These are phyloP conservation scores for Penicillium sp. DNA, from an alignment of 2,329 filamentous ascomycete genomes.

Conservation along the genomic window DNA sequence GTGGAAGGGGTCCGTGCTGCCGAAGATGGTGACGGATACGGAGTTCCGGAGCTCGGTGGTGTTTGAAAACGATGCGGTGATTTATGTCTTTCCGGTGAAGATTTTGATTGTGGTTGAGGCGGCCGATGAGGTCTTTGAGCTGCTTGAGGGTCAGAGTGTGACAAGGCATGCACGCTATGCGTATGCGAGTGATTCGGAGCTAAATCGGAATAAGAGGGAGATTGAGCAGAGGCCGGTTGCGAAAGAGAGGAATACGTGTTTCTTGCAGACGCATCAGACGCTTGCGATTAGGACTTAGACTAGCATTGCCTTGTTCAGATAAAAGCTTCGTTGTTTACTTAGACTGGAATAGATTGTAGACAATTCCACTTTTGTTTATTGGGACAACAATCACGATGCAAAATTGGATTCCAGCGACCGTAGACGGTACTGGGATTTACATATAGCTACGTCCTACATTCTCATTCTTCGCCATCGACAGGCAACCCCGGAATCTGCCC, in stretches of 20 bases:
- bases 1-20: slow-evolving; percentile 15
- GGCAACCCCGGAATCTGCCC: slow-evolving; percentile 19
- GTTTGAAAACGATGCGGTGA: slow-evolving; percentile 7
- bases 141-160: neutral
- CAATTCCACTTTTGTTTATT: too few species aligned
- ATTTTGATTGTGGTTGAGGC: slow-evolving; percentile 12
- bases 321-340: too few species aligned
- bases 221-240: neutral
- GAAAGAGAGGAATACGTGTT: slow-evolving; percentile 2
- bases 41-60: slow-evolving; percentile 13
- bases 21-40: slow-evolving; percentile 10
- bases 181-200: neutral
- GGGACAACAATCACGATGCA: too few species aligned
- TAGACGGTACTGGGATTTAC: too few species aligned
- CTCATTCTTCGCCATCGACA: neutral
- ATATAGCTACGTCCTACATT: too few species aligned
- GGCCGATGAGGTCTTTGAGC: slow-evolving; percentile 4
- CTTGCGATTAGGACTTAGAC: neutral
- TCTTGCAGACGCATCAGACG: neutral
- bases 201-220: neutral
- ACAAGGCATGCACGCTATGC: neutral
- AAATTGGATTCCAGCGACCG: too few species aligned
- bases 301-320: too few species aligned
- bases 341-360: too few species aligned
- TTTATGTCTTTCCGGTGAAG: slow-evolving; percentile 17